Percentiles rank a stretch among this genome's conserved stretches.
Evolutionary conservation across 2,329 filamentous ascomycete genomes (phyloP).

Genomic region (Metarhizium anisopliae): DNA sequence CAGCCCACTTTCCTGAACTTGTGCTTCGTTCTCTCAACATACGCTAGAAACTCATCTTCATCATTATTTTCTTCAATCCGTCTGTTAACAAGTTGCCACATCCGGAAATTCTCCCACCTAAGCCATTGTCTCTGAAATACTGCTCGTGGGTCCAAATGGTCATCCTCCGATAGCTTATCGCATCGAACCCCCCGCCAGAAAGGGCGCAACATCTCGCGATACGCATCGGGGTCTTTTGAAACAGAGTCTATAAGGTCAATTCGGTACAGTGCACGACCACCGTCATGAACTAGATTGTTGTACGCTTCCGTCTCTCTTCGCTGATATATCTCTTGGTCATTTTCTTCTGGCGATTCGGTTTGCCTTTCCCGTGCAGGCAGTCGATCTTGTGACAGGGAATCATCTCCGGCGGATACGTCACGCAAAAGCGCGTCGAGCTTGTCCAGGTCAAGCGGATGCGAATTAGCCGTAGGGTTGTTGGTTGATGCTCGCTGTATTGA

Average conservation of each 20-base stretch:
- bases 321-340: background rate
- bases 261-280: constrained; percentile 21
- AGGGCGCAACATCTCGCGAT: constrained; percentile 17
- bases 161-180: background rate
- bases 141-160: background rate
- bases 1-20: background rate
- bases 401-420: no score
- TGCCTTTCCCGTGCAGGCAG: constrained; percentile 1
- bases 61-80: constrained; percentile 8
- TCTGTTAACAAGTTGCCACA: constrained; percentile 20
- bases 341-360: background rate
- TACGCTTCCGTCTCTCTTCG: constrained; percentile 14
- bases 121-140: constrained; percentile 17
- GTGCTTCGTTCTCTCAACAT: constrained; percentile 7
- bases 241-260: constrained; percentile 18
- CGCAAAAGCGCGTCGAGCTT: constrained; percentile 12
- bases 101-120: constrained; percentile 21
- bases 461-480: no score
- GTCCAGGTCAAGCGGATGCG: constrained; percentile 12
- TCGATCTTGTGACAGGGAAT: no score
- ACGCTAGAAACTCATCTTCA: constrained; percentile 9
- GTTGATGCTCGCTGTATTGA: no score
- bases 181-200: constrained; percentile 10
- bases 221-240: constrained; percentile 10
- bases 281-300: constrained; percentile 19